Evolutionary conservation across 148 eudicot genomes (phyloP).

Genomic region (Rhododendron simsii): DNA sequence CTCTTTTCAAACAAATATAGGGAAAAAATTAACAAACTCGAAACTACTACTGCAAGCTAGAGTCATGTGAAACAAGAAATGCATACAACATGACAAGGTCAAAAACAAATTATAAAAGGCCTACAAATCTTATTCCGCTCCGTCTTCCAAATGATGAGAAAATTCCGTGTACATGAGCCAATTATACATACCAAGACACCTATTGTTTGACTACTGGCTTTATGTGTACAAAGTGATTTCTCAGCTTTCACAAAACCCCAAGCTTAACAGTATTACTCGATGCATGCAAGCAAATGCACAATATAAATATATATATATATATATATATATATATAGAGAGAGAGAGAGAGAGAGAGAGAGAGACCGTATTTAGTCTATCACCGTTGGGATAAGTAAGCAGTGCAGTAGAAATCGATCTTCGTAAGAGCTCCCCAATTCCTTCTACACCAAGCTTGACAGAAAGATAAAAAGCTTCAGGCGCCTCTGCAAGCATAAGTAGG

Average conservation of each 20-base stretch:
- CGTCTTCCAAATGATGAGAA: background rate
- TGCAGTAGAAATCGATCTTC: constrained; percentile 71
- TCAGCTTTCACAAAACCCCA: background rate
- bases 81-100: background rate
- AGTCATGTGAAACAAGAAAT: background rate
- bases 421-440: constrained; percentile 78
- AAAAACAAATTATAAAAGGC: background rate
- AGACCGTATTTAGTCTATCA: constrained; percentile 65
- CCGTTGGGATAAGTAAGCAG: constrained; percentile 74
- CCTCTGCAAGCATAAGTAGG: constrained; percentile 84
- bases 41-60: background rate
- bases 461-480: constrained; percentile 91
- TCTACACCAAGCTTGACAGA: constrained; percentile 90
- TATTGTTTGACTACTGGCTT: background rate
- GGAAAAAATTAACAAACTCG: background rate
- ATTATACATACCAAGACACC: background rate
- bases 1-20: background rate
- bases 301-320: too few relatives aligned
- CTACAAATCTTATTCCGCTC: background rate
- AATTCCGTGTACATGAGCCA: background rate
- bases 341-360: constrained; percentile 21
- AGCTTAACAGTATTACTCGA: background rate
- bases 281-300: background rate
- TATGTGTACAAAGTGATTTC: background rate
- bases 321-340: background rate